Evolutionary conservation across 73 alveolate genomes (phyloP).

Genomic region (Symbiodinium natans): DNA sequence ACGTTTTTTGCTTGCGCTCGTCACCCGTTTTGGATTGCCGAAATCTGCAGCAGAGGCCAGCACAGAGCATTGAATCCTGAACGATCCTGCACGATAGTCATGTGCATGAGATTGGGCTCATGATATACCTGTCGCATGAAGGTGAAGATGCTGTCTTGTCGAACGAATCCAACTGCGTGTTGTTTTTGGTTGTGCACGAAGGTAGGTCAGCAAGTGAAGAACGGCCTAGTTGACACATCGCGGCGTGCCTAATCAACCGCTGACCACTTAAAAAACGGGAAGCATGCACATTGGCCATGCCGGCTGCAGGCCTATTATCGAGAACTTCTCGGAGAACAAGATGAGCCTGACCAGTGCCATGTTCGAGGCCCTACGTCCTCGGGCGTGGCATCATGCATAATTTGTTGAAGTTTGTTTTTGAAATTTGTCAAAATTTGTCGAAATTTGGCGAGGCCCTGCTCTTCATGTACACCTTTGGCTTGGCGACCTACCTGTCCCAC

Average conservation of each 20-base stretch:
- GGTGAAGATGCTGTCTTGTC: background rate
- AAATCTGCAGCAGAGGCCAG: too few species aligned
- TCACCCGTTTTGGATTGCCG: too few species aligned
- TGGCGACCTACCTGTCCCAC: background rate
- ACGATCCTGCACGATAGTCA: too few species aligned
- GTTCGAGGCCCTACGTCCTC: background rate
- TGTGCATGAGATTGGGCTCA: too few species aligned
- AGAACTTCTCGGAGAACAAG: background rate
- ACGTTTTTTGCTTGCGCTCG: too few species aligned
- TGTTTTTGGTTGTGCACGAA: too few species aligned
- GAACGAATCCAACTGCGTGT: too few species aligned
- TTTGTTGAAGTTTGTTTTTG: background rate
- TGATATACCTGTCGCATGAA: background rate
- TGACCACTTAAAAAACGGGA: too few species aligned
- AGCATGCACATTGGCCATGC: too few species aligned
- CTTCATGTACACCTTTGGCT: background rate
- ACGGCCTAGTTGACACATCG: background rate
- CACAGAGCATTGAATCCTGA: too few species aligned
- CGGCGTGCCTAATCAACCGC: background rate
- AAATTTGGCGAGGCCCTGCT: background rate
- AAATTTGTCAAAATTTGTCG: background rate
- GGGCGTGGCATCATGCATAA: background rate
- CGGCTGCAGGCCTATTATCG: conserved; percentile 53
- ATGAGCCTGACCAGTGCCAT: background rate
- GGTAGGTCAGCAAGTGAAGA: background rate